Conservation (phyloP, 176 grass and related monocot genomes). For the Miscanthus lutarioriparius region DNA sequence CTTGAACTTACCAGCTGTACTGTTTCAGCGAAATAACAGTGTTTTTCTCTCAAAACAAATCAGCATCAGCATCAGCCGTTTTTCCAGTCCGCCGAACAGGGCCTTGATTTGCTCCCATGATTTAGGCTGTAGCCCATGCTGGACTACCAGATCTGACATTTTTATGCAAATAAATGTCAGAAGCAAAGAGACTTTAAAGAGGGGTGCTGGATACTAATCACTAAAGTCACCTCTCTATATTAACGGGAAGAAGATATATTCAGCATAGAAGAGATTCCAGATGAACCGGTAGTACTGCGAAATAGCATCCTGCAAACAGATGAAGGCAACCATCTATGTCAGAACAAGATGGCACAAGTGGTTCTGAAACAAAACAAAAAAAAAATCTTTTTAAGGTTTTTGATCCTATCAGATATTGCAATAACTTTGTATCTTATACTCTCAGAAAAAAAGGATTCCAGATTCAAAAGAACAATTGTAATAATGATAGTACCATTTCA, state of each 20-base stretch:
- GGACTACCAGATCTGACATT: not conserved
- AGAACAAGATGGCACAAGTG: not conserved
- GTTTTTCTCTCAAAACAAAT: too few relatives aligned
- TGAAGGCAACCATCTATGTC: not conserved
- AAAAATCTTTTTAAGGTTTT: too few relatives aligned
- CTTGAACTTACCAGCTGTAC: too few relatives aligned
- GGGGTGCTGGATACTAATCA: not conserved
- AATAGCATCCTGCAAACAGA: constrained; percentile 72
- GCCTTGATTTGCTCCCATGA: not conserved
- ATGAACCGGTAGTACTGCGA: constrained; percentile 87
- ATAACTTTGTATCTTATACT: not conserved
- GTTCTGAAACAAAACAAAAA: too few relatives aligned
- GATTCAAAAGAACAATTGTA: not conserved
- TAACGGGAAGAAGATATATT: constrained; percentile 82
- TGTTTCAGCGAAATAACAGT: too few relatives aligned
- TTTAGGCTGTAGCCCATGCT: not conserved
- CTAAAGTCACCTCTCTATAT: constrained; percentile 69
- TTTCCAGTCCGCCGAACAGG: too few relatives aligned
- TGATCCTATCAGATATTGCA: not conserved
- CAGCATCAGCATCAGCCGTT: too few relatives aligned
- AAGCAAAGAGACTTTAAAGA: not conserved
- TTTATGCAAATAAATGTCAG: not conserved
- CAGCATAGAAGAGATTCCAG: constrained; percentile 96
- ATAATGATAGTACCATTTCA: not conserved
- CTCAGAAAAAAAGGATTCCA: not conserved